These are phyloP conservation scores for Tagetes patula DNA, from an alignment of 129 eudicot species.

Conservation along the genomic window DNA sequence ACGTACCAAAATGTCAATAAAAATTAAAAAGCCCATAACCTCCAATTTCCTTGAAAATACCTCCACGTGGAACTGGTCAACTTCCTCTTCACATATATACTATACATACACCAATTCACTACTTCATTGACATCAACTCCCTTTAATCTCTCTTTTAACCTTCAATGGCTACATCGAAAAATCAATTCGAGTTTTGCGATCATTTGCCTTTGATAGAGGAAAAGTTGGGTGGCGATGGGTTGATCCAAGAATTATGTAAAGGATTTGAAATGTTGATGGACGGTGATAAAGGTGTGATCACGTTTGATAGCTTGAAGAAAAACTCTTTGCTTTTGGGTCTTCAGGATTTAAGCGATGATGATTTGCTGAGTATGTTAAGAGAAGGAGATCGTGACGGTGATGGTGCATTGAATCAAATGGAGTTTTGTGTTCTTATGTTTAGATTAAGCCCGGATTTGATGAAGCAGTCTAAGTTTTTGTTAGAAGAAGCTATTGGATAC, in stretches of 20 bases:
- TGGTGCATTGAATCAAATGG: constrained; percentile 77
- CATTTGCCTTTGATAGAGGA: constrained; percentile 71
- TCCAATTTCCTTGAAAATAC: constrained; percentile 32
- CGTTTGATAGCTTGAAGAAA: constrained; percentile 72
- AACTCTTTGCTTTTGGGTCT: constrained; percentile 61
- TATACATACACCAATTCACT: neutral
- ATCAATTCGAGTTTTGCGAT: constrained; percentile 48
- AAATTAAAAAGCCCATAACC: neutral
- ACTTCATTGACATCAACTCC: neutral
- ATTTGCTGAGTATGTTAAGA: constrained; percentile 54
- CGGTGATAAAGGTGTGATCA: constrained; percentile 62
- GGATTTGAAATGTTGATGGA: constrained; percentile 73
- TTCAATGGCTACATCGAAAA: constrained; percentile 40
- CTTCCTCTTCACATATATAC: constrained; percentile 14
- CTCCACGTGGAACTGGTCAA: constrained; percentile 23
- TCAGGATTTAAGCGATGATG: constrained; percentile 59
- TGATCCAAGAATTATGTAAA: constrained; percentile 72
- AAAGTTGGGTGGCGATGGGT: constrained; percentile 76
- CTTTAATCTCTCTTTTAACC: constrained; percentile 2
- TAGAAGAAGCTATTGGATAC: constrained; percentile 58
- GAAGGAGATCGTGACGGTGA: constrained; percentile 84
- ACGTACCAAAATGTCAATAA: constrained; percentile 1
- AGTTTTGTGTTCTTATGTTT: constrained; percentile 86
- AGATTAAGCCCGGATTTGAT: constrained; percentile 81
- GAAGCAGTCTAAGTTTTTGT: constrained; percentile 68